A percentile compares a stretch with the other conserved stretches of the same genome.
Conservation (phyloP, 2,329 filamentous ascomycete species). For the Laburnicola sp. region DNA sequence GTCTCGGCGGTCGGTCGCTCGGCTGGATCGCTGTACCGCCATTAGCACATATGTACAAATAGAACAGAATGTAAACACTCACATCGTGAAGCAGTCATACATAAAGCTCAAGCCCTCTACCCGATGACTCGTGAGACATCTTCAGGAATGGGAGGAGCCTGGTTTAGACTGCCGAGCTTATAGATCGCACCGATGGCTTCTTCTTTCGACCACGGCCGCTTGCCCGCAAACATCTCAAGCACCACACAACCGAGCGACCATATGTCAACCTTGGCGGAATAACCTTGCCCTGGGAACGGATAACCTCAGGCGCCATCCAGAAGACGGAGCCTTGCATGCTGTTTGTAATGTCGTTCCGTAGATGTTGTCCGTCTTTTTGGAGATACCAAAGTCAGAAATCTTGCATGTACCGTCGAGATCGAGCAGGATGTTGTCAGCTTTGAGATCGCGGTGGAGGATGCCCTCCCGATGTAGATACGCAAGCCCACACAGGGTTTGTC, state of each 20-base stretch:
- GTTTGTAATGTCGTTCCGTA: conserved; percentile 98
- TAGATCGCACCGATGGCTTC: conserved; percentile 98
- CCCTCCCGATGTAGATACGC: conserved; percentile 93
- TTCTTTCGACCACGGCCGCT: conserved; percentile 94
- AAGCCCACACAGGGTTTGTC: conserved; percentile 84
- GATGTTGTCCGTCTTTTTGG: conserved; percentile 97
- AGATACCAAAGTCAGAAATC: conserved; percentile 98
- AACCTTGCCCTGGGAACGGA: conserved; percentile 92
- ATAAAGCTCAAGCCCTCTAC: conserved; percentile 92
- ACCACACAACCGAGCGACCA: conserved; percentile 98
- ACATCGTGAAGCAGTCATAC: conserved; percentile 99
- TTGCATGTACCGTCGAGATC: conserved; percentile 98
- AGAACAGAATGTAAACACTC: conserved; percentile 50
- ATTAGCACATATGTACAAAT: conserved; percentile 5
- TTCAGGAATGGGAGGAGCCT: conserved; percentile 92
- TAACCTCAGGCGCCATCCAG: conserved; percentile 99
- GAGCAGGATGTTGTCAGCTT: conserved; percentile 95
- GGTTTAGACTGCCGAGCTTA: conserved; percentile 89
- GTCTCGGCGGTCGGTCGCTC: conserved; percentile 93
- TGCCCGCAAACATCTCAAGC: conserved; percentile 96
- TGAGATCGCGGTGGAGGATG: conserved; percentile 92
- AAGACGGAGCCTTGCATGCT: conserved; percentile 98
- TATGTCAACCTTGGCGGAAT: conserved; percentile 97
- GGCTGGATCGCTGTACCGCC: conserved; percentile 69
- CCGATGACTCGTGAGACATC: conserved; percentile 80